Evolutionary conservation across 495 filamentous ascomycete genomes (phyloP), one percentile per base, ranked within the genome.

Genomic region (Xylaria scruposa): DNA sequence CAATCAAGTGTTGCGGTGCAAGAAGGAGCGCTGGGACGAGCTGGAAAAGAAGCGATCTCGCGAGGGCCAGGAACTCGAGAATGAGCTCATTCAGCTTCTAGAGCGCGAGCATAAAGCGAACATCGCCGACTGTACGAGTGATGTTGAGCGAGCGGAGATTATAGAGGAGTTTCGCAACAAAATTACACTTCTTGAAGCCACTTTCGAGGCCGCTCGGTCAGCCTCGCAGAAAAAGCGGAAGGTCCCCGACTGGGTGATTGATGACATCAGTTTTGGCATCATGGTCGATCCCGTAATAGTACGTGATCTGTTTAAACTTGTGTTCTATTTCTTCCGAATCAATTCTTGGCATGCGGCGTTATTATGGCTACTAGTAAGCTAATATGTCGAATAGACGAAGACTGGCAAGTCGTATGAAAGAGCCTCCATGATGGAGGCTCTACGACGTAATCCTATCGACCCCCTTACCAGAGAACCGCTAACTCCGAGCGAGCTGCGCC

Each of bases 271-370:
- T 0, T 98, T 98, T 74, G 87, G 89, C 47, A 87, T 98, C 71
- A 97, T 99, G 95, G 87, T 95, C 74, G 96, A 99, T 81, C 96
- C 93, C 4, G 93, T 96, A 15, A 85, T 95, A 21, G 89, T 91
- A 81, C 77, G 87, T 83, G 5, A 59, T 42, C 44, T 5, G 17
- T 53, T 12, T 6, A 38, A 31, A 61, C 33, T 36, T 2, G 17
- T 53, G 4, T 13, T 38, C 40, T 65, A 24, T 58, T 44, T 33
- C 8, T 1, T 17, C 19, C 19, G 19, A 4, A 12, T 42, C 15
- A 36, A n/a, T 10, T 49, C 64, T 58, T 17, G 24, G 21, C 9
- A 13, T 33, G 58, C 21, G 17, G 12, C 33, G 13, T 9, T 19
- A 4, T 46, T 19, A 17, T n/a, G 47, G 12, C 3, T 47, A 19